A percentile compares a stretch with the other conserved stretches of the same genome.
Evolutionary conservation across 345 rosid genomes (phyloP).

Genomic region (Rhizophora apiculata): DNA sequence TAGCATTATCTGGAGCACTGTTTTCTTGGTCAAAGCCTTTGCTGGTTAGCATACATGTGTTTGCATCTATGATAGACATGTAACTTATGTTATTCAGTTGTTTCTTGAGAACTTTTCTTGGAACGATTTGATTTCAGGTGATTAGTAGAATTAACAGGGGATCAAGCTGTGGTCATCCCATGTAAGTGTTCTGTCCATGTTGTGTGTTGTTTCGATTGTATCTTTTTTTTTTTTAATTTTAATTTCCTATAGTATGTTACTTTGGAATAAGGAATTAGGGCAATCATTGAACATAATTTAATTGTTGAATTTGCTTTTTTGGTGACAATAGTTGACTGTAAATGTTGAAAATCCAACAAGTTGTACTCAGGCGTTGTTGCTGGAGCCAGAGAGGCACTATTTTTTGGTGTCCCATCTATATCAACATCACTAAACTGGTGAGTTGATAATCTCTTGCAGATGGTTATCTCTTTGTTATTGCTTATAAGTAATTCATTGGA

Average conservation of each 20-base stretch:
- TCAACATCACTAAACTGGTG: slow-evolving; percentile 21
- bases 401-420: slow-evolving; percentile 20
- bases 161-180: slow-evolving; percentile 20
- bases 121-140: slow-evolving; percentile 6
- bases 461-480: background rate
- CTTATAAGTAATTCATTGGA: background rate
- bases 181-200: background rate
- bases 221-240: background rate
- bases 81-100: background rate
- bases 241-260: background rate
- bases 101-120: background rate
- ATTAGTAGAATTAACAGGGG: slow-evolving; percentile 23
- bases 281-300: background rate
- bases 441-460: background rate
- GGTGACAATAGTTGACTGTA: background rate
- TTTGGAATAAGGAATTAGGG: background rate
- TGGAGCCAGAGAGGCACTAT: slow-evolving; percentile 23
- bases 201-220: background rate
- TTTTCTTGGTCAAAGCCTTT: slow-evolving; percentile 25
- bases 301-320: background rate
- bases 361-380: slow-evolving; percentile 20
- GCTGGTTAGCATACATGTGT: background rate
- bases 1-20: slow-evolving; percentile 22
- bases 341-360: slow-evolving; percentile 1
- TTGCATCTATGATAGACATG: background rate